These are phyloP conservation scores for Bruguiera parviflora DNA, from an alignment of 345 rosid genomes.

Conservation along the genomic window DNA sequence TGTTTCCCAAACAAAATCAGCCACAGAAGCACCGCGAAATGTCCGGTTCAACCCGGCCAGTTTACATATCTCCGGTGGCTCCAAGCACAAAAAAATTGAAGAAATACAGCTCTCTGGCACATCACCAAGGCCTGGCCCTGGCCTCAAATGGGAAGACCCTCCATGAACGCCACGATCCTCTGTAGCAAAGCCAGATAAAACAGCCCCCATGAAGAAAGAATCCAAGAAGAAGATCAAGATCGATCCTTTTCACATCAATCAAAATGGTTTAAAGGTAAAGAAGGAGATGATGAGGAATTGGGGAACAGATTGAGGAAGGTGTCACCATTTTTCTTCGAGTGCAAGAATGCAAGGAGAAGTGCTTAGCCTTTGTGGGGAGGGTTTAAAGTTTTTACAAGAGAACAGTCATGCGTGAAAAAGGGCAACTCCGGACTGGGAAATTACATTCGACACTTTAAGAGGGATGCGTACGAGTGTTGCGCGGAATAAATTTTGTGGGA, in stretches of 20 bases:
- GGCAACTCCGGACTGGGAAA: not conserved
- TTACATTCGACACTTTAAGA: not conserved
- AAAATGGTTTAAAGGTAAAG: slow-evolving; percentile 42
- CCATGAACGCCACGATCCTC: slow-evolving; percentile 18
- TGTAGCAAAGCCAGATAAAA: slow-evolving; percentile 36
- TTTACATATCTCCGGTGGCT: slow-evolving; percentile 80
- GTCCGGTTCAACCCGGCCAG: slow-evolving; percentile 56
- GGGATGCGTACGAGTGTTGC: slow-evolving; percentile 31
- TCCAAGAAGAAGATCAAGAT: not conserved
- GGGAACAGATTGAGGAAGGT: slow-evolving; percentile 44
- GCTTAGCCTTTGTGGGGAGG: slow-evolving; percentile 19
- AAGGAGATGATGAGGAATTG: slow-evolving; percentile 47
- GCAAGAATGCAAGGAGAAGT: slow-evolving; percentile 16
- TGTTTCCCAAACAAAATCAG: slow-evolving; percentile 78
- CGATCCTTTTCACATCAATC: not conserved
- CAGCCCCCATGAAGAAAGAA: slow-evolving; percentile 55
- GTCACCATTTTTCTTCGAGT: slow-evolving; percentile 39
- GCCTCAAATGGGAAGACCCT: not conserved
- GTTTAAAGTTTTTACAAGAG: slow-evolving; percentile 6
- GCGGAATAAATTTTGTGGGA: slow-evolving; percentile 7
- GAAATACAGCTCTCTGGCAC: slow-evolving; percentile 74
- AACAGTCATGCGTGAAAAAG: slow-evolving; percentile 8
- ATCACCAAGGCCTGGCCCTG: slow-evolving; percentile 43
- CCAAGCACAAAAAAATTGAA: slow-evolving; percentile 52
- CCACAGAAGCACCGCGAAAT: slow-evolving; percentile 62